Percentiles rank a stretch among this genome's conserved stretches.
Conservation (phyloP, 352 stramenopile species). For the Globisporangium cystogenes region DNA sequence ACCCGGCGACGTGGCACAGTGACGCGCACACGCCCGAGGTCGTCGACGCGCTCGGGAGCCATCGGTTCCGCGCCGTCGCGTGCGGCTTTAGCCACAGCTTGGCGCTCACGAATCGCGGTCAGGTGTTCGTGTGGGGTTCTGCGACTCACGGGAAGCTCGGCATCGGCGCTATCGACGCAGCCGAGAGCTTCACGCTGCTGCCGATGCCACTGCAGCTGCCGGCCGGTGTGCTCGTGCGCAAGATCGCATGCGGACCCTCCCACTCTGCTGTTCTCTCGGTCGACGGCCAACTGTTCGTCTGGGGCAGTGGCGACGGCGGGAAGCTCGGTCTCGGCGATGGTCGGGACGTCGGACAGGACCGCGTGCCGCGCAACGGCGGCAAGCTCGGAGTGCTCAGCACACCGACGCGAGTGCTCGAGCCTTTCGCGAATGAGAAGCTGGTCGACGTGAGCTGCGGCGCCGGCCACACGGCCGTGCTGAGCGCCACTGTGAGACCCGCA, state of each 20-base stretch:
- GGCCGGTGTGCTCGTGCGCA: slow-evolving; percentile 31
- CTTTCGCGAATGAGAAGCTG: slow-evolving; percentile 35
- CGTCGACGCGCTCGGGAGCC: slow-evolving; percentile 26
- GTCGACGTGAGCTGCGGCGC: slow-evolving; percentile 68
- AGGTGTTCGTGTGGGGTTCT: slow-evolving; percentile 75
- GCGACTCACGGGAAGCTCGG: slow-evolving; percentile 70
- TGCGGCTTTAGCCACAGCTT: slow-evolving; percentile 71
- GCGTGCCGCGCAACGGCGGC: slow-evolving; percentile 50
- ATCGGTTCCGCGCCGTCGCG: slow-evolving; percentile 51
- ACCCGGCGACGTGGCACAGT: slow-evolving; percentile 43
- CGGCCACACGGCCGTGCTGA: slow-evolving; percentile 58
- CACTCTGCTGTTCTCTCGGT: slow-evolving; percentile 64
- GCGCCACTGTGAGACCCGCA: neutral
- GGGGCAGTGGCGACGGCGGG: slow-evolving; percentile 65
- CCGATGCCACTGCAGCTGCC: slow-evolving; percentile 32
- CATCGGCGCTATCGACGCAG: slow-evolving; percentile 29
- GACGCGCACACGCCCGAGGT: slow-evolving; percentile 43
- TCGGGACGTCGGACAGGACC: slow-evolving; percentile 50
- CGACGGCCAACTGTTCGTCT: slow-evolving; percentile 60
- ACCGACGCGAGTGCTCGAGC: slow-evolving; percentile 32
- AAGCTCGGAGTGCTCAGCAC: slow-evolving; percentile 31
- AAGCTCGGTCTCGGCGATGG: slow-evolving; percentile 66
- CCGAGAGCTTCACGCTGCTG: slow-evolving; percentile 62
- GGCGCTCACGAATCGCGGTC: slow-evolving; percentile 48
- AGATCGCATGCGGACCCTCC: slow-evolving; percentile 71